Conservation (phyloP, 345 rosid genomes). For the Nephelium lappaceum region DNA sequence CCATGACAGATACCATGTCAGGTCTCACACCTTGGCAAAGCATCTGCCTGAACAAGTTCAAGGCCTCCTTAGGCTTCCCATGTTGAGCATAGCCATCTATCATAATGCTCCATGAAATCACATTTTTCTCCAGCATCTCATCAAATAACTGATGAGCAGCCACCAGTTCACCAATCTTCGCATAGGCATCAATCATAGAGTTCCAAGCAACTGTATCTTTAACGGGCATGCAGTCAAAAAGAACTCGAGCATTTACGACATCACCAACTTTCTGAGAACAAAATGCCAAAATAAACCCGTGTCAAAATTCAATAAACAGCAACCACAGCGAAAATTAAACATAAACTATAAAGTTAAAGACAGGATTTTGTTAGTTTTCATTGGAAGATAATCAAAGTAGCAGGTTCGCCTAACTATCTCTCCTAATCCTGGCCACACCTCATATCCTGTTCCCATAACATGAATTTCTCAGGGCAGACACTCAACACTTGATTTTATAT, state of each 20-base stretch:
- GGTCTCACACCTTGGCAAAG: conserved; percentile 28
- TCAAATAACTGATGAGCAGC: conserved; percentile 40
- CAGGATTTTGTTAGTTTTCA: not conserved
- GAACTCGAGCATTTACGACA: conserved; percentile 33
- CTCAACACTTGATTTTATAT: not conserved
- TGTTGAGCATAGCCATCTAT: conserved; percentile 38
- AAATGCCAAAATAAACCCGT: not conserved
- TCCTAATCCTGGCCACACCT: not conserved
- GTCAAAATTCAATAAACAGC: not conserved
- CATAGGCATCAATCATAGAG: conserved; percentile 43
- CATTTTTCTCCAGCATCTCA: conserved; percentile 37
- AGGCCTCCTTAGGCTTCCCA: conserved; percentile 38
- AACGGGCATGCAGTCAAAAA: conserved; percentile 42
- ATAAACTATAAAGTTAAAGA: not conserved
- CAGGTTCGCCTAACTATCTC: not conserved
- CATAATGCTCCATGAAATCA: conserved; percentile 51
- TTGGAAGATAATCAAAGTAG: not conserved
- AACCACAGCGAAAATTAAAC: not conserved
- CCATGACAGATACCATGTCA: conserved; percentile 29
- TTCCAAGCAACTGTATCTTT: conserved; percentile 51
- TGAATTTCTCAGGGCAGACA: not conserved
- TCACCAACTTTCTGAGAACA: conserved; percentile 23
- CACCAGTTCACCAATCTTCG: conserved; percentile 38
- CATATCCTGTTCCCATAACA: not conserved
- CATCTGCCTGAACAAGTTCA: conserved; percentile 40